These are phyloP conservation scores for Aspergillus ustus DNA, from an alignment of 2,329 filamentous ascomycete species.

Conservation along the genomic window DNA sequence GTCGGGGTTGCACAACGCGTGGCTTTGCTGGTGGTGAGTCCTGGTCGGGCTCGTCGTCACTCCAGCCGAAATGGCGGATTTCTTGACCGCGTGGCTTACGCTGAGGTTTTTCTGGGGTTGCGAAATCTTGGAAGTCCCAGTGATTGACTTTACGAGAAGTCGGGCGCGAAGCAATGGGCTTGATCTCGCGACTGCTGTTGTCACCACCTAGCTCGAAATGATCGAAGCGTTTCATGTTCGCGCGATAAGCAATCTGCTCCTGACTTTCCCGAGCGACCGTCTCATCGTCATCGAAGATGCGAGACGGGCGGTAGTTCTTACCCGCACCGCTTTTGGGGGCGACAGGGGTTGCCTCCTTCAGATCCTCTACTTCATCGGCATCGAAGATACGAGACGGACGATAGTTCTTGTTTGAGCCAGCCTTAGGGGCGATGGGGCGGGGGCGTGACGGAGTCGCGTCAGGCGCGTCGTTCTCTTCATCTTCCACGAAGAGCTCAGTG, in stretches of 20 bases:
- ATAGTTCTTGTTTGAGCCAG: conserved; percentile 56
- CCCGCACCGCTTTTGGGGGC: conserved; percentile 60
- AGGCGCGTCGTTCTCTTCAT: conserved; percentile 42
- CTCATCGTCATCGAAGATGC: conserved; percentile 67
- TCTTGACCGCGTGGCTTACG: conserved; percentile 69
- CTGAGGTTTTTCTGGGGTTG: conserved; percentile 76
- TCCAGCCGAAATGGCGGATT: conserved; percentile 76
- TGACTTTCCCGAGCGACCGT: conserved; percentile 46
- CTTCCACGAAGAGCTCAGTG: conserved; percentile 69
- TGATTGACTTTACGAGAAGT: conserved; percentile 65
- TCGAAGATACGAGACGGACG: conserved; percentile 61
- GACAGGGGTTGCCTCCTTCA: conserved; percentile 24
- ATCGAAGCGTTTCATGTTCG: conserved; percentile 77
- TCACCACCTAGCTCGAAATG: conserved; percentile 57
- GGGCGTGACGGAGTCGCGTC: conserved; percentile 30
- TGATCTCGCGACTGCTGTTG: conserved; percentile 33
- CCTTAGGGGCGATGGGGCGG: conserved; percentile 47
- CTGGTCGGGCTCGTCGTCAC: conserved; percentile 63
- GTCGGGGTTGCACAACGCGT: conserved; percentile 69
- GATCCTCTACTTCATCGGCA: conserved; percentile 30
- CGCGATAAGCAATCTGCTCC: conserved; percentile 55
- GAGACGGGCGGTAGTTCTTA: conserved; percentile 67
- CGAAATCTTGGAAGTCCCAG: conserved; percentile 89
- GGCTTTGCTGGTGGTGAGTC: conserved; percentile 54
- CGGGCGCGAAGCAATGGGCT: conserved; percentile 32